phyloP scores from a whole-genome alignment of 1,284 basidiomycete genomes.

The Ustilago trichophora region DNA sequence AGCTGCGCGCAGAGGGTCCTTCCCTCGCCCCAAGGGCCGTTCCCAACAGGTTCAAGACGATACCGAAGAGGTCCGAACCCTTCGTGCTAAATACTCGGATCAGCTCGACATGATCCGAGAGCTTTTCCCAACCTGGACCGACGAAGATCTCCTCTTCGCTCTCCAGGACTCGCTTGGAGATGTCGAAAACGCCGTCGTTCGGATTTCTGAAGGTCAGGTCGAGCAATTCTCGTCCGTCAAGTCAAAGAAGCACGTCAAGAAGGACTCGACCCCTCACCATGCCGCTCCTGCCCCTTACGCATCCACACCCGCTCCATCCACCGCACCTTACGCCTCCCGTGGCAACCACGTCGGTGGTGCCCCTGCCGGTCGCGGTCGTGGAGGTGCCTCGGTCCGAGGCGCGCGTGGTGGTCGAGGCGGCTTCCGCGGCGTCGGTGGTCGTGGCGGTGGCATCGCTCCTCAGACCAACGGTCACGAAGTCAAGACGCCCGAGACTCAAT shows the following conservation, averaged over 20 bases:
- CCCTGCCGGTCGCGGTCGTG: slow-evolving; percentile 49
- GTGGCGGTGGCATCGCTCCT: slow-evolving; percentile 52
- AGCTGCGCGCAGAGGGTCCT: slow-evolving; percentile 49
- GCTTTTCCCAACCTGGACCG: slow-evolving; percentile 79
- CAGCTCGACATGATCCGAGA: slow-evolving; percentile 75
- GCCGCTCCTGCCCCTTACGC: slow-evolving; percentile 16
- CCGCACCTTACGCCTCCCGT: slow-evolving; percentile 33
- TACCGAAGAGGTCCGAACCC: slow-evolving; percentile 60
- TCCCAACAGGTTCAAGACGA: slow-evolving; percentile 58
- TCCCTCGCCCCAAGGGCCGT: slow-evolving; percentile 46
- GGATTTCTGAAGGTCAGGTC: slow-evolving; percentile 81
- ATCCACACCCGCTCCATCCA: slow-evolving; percentile 11
- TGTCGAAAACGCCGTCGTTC: slow-evolving; percentile 76
- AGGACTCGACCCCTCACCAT: slow-evolving; percentile 45
- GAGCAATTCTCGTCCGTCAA: slow-evolving; percentile 86
- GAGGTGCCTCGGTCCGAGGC: slow-evolving; percentile 48
- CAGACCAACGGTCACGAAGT: slow-evolving; percentile 54
- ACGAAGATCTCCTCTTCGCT: slow-evolving; percentile 81
- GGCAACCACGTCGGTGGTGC: slow-evolving; percentile 38
- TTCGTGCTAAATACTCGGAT: slow-evolving; percentile 67
- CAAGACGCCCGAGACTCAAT: slow-evolving; percentile 36
- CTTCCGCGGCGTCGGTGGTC: slow-evolving; percentile 49
- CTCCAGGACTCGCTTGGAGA: slow-evolving; percentile 79
- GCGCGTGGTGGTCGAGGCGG: slow-evolving; percentile 58
- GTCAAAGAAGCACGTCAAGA: slow-evolving; percentile 75